Evolutionary conservation across 768 basidiomycete genomes (phyloP), one percentile per base, ranked within the genome.

Genomic region (Xerocomellus intermedius): DNA sequence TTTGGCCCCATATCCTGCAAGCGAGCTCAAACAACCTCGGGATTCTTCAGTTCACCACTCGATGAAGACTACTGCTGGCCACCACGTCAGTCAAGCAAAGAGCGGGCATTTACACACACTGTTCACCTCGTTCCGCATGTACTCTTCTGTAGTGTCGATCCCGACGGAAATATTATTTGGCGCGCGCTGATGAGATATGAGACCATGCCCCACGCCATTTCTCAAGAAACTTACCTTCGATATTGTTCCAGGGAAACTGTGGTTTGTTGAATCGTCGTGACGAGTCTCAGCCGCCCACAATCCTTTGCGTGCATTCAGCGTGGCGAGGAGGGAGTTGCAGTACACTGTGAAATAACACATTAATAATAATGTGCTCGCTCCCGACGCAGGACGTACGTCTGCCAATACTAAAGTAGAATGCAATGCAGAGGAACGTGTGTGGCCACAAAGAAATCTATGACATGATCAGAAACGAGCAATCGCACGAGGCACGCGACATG

Each of bases 91-190:
- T 26, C 6, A 19, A 50, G 24, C 16, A 21, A 32, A 26, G n/a
- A 19, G 3, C 4, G 10, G 17, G 16, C 14, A 12, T 4, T 32
- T 21, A 13, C 14, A 10, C 14, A 17, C 6, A n/a, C 21, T 19
- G 26, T 70, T 48, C 21, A 70, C 70, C 55, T 61, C 68, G 56
- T 83, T 82, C 33, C 68, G 75, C 44, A 71, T 65, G 44, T 73
- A 75, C 52, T 85, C 83, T 28, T 82, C 76, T 38, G 75, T 83
- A 8, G 84, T 85, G 64, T 85, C 81, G 52, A 86, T 81, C 69
- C 82, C 82, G 71, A 86, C 84, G 33, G 83, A 81, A 58, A 85
- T 82, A 57, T 79, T 79, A 42, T 77, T 76, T 45, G 76, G 75
- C 58, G 45, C 1, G 1, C 32, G 57, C 67, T 62, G 28, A 54